Percentiles rank a stretch among this genome's conserved stretches.
Conservation (phyloP, 495 filamentous ascomycete species). For the Podospora fimiseda region DNA sequence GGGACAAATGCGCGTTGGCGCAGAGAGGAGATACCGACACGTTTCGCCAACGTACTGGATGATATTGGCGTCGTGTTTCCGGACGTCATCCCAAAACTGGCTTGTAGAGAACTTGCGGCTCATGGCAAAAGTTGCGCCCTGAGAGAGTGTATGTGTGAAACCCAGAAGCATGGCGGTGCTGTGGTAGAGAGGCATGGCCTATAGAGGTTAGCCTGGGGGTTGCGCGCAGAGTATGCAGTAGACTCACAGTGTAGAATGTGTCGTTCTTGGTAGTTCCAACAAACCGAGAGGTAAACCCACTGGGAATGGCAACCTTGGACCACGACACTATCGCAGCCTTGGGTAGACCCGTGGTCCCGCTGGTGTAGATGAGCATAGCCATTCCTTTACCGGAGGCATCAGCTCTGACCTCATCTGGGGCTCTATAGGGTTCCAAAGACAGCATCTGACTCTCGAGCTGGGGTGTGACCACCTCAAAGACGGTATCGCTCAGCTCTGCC, state of each 20-base stretch:
- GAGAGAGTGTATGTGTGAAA: conserved; percentile 51
- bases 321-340: conserved; percentile 85
- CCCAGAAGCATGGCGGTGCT: conserved; percentile 72
- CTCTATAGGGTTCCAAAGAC: conserved; percentile 51
- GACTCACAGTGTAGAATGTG: conserved; percentile 70
- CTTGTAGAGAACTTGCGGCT: conserved; percentile 76
- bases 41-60: conserved; percentile 97
- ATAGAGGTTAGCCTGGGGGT: neutral
- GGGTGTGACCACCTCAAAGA: conserved; percentile 55
- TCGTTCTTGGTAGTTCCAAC: conserved; percentile 54
- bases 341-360: conserved; percentile 54
- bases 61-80: conserved; percentile 64
- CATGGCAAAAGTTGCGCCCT: conserved; percentile 60
- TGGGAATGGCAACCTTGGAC: conserved; percentile 54
- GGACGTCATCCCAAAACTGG: conserved; percentile 77
- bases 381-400: conserved; percentile 50
- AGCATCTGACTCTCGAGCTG: conserved; percentile 58
- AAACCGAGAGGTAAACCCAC: conserved; percentile 51
- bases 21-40: conserved; percentile 78
- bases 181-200: conserved; percentile 95
- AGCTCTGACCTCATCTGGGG: conserved; percentile 54
- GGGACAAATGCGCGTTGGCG: conserved; percentile 57
- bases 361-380: conserved; percentile 75
- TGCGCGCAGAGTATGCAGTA: neutral
- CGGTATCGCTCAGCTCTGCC: conserved; percentile 38